Conservation (phyloP, 148 eudicot species). For the Salicornia ramosissima region DNA sequence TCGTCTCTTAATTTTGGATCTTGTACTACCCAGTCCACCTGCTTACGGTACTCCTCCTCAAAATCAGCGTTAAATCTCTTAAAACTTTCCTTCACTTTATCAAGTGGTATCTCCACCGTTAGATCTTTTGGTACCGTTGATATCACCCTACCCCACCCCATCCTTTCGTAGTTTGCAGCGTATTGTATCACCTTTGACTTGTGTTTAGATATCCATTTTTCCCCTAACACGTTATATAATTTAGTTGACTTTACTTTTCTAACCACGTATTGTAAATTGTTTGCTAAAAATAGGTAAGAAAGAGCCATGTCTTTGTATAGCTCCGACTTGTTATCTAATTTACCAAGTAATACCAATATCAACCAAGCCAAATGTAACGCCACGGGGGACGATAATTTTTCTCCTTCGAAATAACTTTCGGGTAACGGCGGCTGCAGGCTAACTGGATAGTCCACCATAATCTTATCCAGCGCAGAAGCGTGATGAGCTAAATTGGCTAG, state of each 20-base stretch:
- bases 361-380: slow-evolving; percentile 59
- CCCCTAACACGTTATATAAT: slow-evolving; percentile 45
- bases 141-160: slow-evolving; percentile 62
- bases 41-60: slow-evolving; percentile 52
- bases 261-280: slow-evolving; percentile 60
- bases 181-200: slow-evolving; percentile 49
- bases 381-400: slow-evolving; percentile 28
- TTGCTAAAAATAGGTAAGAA: slow-evolving; percentile 66
- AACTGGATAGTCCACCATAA: slow-evolving; percentile 37
- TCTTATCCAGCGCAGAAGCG: slow-evolving; percentile 35
- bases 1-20: slow-evolving; percentile 63
- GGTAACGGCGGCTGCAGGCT: slow-evolving; percentile 37
- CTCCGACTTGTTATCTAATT: slow-evolving; percentile 58
- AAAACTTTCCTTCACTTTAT: slow-evolving; percentile 46
- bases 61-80: slow-evolving; percentile 49
- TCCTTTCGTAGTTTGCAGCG: slow-evolving; percentile 54
- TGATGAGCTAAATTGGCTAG: slow-evolving; percentile 47
- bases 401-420: slow-evolving; percentile 38
- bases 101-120: slow-evolving; percentile 27
- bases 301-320: slow-evolving; percentile 59
- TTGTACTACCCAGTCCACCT: slow-evolving; percentile 47
- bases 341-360: slow-evolving; percentile 53
- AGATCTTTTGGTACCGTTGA: slow-evolving; percentile 34
- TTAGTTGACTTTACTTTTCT: slow-evolving; percentile 45
- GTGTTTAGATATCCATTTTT: slow-evolving; percentile 61